Evolutionary conservation across 768 basidiomycete genomes (phyloP), one percentile per base, ranked within the genome.

Genomic region (Hygrophoropsis aurantiaca): DNA sequence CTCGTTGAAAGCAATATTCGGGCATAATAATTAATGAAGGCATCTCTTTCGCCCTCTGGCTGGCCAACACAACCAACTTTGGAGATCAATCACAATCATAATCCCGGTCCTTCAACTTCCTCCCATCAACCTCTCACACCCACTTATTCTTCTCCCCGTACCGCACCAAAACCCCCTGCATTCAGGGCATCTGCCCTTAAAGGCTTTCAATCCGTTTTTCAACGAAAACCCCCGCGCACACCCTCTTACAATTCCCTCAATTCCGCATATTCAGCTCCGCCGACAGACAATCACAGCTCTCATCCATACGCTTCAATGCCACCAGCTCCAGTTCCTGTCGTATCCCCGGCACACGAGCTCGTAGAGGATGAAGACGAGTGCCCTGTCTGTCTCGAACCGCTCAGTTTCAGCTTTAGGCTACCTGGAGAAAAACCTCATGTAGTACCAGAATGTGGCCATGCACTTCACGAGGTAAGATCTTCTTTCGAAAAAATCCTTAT

Each of bases 391-490:
- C 85, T 97, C 56, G 95, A 98, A 60, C 89, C 91, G 2, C 81
- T 99, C 61, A 87, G 86, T 61, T 94, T 93, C 68, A 87, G 85
- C 67, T 97, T 93, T 69, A 79, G 94, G 51, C 71, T 99, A 11
- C 89, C 91, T 0, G 97, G 97, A 8, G 97, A 99, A 74, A 97
- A 94, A 63, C 92, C 95, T 7, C 94, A 97, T 63, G 87, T 99
- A 52, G 88, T 97, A 38, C 95, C 97, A 24, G 91, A 94, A 63
- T 99, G 97, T 57, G 94, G 97, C 30, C 97, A 99, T 72, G 87
- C 92, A 27, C 81, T 99, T n/a, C 97, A 97, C 70, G 87, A 94
- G 75, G 92, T 87, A 46, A 54, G 73, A 62, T 25, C 32, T 33
- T 42, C n/a, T n/a, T n/a, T n/a, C n/a, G n/a, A n/a, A n/a, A n/a